A percentile compares a stretch with the other conserved stretches of the same genome.
Evolutionary conservation across 495 filamentous ascomycete species (phyloP).

Genomic region (Penicillium parvum): DNA sequence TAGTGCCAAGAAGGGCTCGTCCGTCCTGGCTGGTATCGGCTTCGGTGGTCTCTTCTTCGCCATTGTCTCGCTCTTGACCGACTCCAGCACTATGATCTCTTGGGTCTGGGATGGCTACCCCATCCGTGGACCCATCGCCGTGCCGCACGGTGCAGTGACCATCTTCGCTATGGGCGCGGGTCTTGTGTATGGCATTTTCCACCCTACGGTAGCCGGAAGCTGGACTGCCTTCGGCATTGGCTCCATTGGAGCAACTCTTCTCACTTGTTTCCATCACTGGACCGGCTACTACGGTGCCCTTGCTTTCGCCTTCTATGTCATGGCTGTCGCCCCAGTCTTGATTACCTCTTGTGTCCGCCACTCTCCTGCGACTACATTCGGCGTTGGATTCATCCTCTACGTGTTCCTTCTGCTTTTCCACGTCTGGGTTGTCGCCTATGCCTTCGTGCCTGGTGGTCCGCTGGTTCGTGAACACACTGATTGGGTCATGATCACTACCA

Average conservation of each 20-base stretch:
- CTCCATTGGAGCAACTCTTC: conserved; percentile 70
- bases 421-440: conserved; percentile 98
- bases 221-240: conserved; percentile 81
- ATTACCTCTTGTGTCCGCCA: conserved; percentile 70
- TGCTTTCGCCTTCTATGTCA: conserved; percentile 68
- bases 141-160: conserved; percentile 80
- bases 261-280: conserved; percentile 81
- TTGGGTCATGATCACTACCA: conserved; percentile 83
- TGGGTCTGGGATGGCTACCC: conserved; percentile 99
- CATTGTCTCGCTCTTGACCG: conserved; percentile 89
- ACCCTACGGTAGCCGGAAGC: conserved; percentile 61
- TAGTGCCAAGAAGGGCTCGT: conserved; percentile 58
- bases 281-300: conserved; percentile 85
- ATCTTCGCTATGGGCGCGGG: conserved; percentile 83
- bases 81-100: conserved; percentile 97
- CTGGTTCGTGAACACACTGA: conserved; percentile 92
- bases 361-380: conserved; percentile 73
- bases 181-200: conserved; percentile 70
- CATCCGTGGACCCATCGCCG: conserved; percentile 81
- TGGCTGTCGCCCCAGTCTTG: conserved; percentile 74
- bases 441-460: conserved; percentile 96
- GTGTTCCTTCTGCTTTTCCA: conserved; percentile 90
- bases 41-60: conserved; percentile 82
- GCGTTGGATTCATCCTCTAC: conserved; percentile 81
- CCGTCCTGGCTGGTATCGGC: conserved; percentile 67